phyloP scores from a whole-genome alignment of 176 grass and related monocot species.

The Oryza officinalis region DNA sequence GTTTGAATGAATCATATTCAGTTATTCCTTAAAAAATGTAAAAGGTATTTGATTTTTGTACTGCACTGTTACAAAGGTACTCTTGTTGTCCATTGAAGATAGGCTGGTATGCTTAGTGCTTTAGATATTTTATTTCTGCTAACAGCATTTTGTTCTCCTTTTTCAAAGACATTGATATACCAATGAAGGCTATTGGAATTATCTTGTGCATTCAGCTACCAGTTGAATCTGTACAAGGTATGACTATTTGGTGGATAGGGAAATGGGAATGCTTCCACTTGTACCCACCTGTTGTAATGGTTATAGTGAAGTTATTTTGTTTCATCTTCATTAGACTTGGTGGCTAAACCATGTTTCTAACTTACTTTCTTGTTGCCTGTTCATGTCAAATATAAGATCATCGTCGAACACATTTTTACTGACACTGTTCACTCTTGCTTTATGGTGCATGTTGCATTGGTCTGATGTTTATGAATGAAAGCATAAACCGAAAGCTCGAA shows the following conservation, averaged over 20 bases:
- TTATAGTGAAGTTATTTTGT: background rate
- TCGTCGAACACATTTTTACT: background rate
- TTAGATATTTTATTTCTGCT: background rate
- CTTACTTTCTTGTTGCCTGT: background rate
- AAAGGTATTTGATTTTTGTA: constrained; percentile 22
- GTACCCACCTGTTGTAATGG: background rate
- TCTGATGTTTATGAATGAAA: background rate
- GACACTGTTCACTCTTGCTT: background rate
- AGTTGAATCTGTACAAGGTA: background rate
- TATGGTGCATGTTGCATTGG: background rate
- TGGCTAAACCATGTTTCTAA: background rate
- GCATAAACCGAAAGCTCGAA: background rate
- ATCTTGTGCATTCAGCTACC: background rate
- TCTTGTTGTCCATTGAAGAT: constrained; percentile 27
- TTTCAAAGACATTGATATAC: constrained; percentile 2
- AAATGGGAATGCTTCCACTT: background rate
- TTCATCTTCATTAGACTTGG: background rate
- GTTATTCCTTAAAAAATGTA: constrained; percentile 46
- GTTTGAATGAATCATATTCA: constrained; percentile 32
- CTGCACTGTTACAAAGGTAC: background rate
- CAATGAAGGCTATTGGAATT: background rate
- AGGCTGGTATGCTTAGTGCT: constrained; percentile 3
- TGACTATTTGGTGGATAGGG: background rate
- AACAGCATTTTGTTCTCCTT: background rate
- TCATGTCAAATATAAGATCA: background rate